phyloP scores from a whole-genome alignment of 2,329 filamentous ascomycete genomes.

The Coniochaeta sp. region DNA sequence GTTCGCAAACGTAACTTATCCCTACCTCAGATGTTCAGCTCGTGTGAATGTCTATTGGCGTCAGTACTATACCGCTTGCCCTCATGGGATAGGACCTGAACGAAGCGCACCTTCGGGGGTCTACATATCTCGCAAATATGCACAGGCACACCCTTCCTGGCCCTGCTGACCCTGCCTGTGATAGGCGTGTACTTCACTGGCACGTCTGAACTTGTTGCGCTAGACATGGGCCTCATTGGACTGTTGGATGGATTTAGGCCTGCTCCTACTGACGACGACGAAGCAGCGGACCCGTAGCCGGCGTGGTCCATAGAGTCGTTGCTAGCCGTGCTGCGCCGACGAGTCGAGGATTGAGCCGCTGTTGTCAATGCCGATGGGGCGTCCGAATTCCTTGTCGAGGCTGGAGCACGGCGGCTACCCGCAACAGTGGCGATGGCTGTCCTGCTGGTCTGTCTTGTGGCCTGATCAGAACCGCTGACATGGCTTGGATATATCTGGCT shows the following conservation, averaged over 20 bases:
- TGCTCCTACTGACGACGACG: slow-evolving; percentile 21
- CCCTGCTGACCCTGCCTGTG: slow-evolving; percentile 47
- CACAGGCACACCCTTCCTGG: slow-evolving; percentile 52
- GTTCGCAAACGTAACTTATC: neutral
- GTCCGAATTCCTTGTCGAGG: slow-evolving; percentile 11
- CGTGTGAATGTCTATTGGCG: slow-evolving; percentile 48
- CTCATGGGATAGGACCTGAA: neutral
- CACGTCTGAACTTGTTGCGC: slow-evolving; percentile 23
- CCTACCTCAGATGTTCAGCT: slow-evolving; percentile 53
- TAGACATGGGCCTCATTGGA: slow-evolving; percentile 33
- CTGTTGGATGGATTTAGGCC: slow-evolving; percentile 17
- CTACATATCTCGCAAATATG: slow-evolving; percentile 45
- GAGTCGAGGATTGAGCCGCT: slow-evolving; percentile 20
- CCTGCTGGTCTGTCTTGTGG: slow-evolving; percentile 15
- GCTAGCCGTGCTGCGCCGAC: slow-evolving; percentile 37
- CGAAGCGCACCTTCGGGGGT: slow-evolving; percentile 37
- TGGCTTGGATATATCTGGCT: slow-evolving; percentile 24
- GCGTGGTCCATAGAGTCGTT: slow-evolving; percentile 41
- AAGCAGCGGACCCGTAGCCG: slow-evolving; percentile 18
- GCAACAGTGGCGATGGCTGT: slow-evolving; percentile 8
- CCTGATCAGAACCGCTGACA: slow-evolving; percentile 27
- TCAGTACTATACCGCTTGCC: slow-evolving; percentile 10
- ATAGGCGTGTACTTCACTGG: slow-evolving; percentile 47
- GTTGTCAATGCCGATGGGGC: slow-evolving; percentile 17
- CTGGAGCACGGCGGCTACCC: slow-evolving; percentile 11